Conservation (phyloP, 1,284 basidiomycete genomes). For the Porogramme epimiltina region DNA sequence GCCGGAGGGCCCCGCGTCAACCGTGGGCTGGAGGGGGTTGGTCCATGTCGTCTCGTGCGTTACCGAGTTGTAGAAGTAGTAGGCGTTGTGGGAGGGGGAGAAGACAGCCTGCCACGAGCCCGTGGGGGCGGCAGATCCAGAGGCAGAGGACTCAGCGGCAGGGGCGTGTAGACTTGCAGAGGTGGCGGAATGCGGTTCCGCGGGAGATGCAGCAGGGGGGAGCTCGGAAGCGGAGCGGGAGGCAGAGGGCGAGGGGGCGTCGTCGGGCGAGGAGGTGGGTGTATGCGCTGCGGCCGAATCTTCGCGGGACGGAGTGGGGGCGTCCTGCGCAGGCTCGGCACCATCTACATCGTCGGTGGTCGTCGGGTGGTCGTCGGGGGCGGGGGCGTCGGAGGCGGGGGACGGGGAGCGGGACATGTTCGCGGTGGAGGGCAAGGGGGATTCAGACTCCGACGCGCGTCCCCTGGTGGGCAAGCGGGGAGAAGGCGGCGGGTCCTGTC, state of each 20-base stretch:
- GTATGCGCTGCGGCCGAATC: conserved; percentile 6
- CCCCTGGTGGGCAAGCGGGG: not conserved
- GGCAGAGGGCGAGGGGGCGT: conserved; percentile 2
- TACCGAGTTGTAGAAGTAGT: conserved; percentile 85
- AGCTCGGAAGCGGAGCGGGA: conserved; percentile 8
- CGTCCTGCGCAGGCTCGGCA: not conserved
- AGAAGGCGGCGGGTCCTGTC: conserved; percentile 2
- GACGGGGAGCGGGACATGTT: conserved; percentile 24
- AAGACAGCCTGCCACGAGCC: conserved; percentile 85
- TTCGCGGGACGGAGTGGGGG: conserved; percentile 7
- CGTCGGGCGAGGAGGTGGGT: not conserved
- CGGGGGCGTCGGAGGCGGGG: conserved; percentile 15
- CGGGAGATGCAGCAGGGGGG: conserved; percentile 2
- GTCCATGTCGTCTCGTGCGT: conserved; percentile 88
- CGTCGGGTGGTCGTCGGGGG: conserved; percentile 2
- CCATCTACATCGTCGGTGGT: conserved; percentile 4
- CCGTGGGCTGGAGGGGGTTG: conserved; percentile 66
- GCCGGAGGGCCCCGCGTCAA: conserved; percentile 23
- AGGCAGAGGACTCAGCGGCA: conserved; percentile 6
- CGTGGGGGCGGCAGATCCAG: conserved; percentile 18
- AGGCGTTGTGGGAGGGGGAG: conserved; percentile 79
- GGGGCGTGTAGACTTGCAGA: conserved; percentile 13
- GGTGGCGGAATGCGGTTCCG: not conserved
- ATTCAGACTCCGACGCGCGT: conserved; percentile 16
- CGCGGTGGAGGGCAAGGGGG: conserved; percentile 19